Conservation (phyloP, 352 stramenopile species). For the Phytophthora uliginosa region DNA sequence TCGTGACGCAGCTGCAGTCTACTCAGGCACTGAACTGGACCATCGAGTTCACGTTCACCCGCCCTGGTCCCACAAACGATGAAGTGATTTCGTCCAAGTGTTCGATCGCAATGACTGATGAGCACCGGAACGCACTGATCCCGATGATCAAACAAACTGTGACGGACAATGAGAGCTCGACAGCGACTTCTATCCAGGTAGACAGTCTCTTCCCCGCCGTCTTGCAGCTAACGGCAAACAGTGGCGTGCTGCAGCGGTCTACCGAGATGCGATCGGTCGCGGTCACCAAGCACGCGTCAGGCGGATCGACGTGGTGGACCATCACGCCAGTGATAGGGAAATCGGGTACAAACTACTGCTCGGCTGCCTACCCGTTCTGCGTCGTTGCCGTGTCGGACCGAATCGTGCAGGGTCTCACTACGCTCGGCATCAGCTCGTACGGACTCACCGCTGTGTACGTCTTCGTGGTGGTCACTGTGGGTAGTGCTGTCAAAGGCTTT, state of each 20-base stretch:
- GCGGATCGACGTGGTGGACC: slow-evolving; percentile 76
- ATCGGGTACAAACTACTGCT: slow-evolving; percentile 56
- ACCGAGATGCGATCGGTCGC: slow-evolving; percentile 61
- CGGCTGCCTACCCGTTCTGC: slow-evolving; percentile 66
- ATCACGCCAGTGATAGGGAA: slow-evolving; percentile 52
- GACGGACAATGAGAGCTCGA: slow-evolving; percentile 36
- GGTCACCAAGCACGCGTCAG: slow-evolving; percentile 67
- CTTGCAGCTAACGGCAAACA: slow-evolving; percentile 80
- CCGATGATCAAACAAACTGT: slow-evolving; percentile 81
- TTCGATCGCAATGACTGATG: slow-evolving; percentile 51
- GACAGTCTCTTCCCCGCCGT: slow-evolving; percentile 65
- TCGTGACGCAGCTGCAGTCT: slow-evolving; percentile 81
- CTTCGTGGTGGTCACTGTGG: slow-evolving; percentile 91
- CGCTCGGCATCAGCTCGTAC: slow-evolving; percentile 86
- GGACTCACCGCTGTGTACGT: slow-evolving; percentile 89
- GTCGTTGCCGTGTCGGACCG: slow-evolving; percentile 88
- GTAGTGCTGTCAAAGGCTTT: slow-evolving; percentile 84
- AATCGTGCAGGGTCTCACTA: slow-evolving; percentile 85
- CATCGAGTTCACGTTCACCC: slow-evolving; percentile 73
- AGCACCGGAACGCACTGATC: slow-evolving; percentile 73
- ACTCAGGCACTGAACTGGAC: slow-evolving; percentile 79
- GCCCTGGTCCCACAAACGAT: slow-evolving; percentile 68
- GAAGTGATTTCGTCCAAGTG: slow-evolving; percentile 71
- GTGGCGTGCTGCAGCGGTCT: slow-evolving; percentile 66
- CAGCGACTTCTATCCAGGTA: slow-evolving; percentile 58